phyloP scores from a whole-genome alignment of 352 stramenopile species.

The Pythium angustatum region DNA sequence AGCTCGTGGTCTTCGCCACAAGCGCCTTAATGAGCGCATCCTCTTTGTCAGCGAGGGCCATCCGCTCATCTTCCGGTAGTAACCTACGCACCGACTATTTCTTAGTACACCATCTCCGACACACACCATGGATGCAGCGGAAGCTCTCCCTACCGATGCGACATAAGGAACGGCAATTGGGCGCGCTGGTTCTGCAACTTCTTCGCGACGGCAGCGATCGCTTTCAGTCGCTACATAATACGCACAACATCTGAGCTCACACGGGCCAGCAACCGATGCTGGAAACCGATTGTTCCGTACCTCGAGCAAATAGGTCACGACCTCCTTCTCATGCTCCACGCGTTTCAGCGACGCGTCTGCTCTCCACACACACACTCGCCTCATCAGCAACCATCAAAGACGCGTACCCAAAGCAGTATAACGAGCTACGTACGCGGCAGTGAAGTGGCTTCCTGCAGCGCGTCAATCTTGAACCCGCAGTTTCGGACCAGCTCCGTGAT shows the following conservation, averaged over 20 bases:
- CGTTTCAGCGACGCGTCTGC: conserved; percentile 19
- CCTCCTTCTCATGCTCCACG: conserved; percentile 63
- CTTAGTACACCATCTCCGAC: background rate
- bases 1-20: conserved; percentile 27
- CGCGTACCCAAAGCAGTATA: background rate
- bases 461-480: conserved; percentile 62
- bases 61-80: conserved; percentile 59
- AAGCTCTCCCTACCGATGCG: conserved; percentile 40
- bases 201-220: conserved; percentile 59
- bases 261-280: too few species aligned
- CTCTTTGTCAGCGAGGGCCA: conserved; percentile 52
- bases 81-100: conserved; percentile 34
- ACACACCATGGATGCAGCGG: background rate
- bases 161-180: conserved; percentile 67
- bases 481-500: conserved; percentile 75
- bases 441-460: conserved; percentile 40
- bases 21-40: conserved; percentile 39
- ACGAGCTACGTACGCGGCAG: conserved; percentile 20
- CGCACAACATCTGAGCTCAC: too few species aligned
- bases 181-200: conserved; percentile 74
- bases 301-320: conserved; percentile 74
- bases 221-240: conserved; percentile 56
- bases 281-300: too few species aligned
- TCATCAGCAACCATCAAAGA: too few species aligned
- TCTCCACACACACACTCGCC: background rate